A percentile compares a stretch with the other conserved stretches of the same genome.
These are phyloP conservation scores for Phytophthora pisi DNA, from an alignment of 352 stramenopile species.

Conservation along the genomic window DNA sequence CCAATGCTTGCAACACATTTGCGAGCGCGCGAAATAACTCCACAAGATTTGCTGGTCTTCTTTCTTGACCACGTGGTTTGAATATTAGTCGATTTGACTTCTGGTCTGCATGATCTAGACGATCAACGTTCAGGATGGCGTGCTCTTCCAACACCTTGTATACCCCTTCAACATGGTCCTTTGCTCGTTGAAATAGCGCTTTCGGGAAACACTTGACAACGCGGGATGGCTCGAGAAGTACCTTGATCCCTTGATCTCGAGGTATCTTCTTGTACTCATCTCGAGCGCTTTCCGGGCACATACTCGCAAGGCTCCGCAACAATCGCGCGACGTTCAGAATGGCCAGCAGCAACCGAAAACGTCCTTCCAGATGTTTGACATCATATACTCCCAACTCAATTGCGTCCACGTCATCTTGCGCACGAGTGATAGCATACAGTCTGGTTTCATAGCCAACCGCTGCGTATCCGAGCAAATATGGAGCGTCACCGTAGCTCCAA, in stretches of 20 bases:
- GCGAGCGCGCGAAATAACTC: slow-evolving; percentile 23
- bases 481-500: slow-evolving; percentile 39
- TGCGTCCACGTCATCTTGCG: slow-evolving; percentile 7
- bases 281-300: background rate
- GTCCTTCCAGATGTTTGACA: slow-evolving; percentile 5
- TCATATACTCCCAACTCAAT: slow-evolving; percentile 20
- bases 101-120: slow-evolving; percentile 17
- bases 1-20: slow-evolving; percentile 27
- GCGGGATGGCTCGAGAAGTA: slow-evolving; percentile 32
- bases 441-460: slow-evolving; percentile 36
- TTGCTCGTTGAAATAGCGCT: background rate
- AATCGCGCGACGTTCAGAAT: background rate
- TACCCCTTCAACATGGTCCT: slow-evolving; percentile 20
- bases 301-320: background rate
- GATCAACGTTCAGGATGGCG: slow-evolving; percentile 25
- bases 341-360: background rate
- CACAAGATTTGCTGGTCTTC: slow-evolving; percentile 17
- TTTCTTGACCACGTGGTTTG: slow-evolving; percentile 25
- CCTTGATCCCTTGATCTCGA: slow-evolving; percentile 13
- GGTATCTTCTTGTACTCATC: slow-evolving; percentile 29
- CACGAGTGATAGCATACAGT: slow-evolving; percentile 25
- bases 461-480: slow-evolving; percentile 47
- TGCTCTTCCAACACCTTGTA: slow-evolving; percentile 37
- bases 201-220: slow-evolving; percentile 30
- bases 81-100: slow-evolving; percentile 20